Evolutionary conservation across 1,139 yeast genomes (phyloP), one percentile per base, ranked within the genome.

Genomic region (Kodamaea ohmeri): DNA sequence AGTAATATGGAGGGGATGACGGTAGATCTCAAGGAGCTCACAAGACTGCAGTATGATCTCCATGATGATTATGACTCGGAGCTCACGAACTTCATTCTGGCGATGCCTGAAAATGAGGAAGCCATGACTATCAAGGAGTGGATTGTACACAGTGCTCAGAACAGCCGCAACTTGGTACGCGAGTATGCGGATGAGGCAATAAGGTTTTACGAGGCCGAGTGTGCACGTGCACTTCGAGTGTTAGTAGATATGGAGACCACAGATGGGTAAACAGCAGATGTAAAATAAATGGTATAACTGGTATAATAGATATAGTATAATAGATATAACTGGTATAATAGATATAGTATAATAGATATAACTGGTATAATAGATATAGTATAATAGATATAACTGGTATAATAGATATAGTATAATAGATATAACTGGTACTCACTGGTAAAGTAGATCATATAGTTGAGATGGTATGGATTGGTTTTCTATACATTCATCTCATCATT

Each of bases 51-150:
- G 24, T 42, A 58, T 42, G 66, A 63, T 27, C 57, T 78, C 11
- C 62, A 65, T 37, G 75, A 80, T 45, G 94, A 83, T 51, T 55
- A 65, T 24, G 85, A 80, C 44, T 88, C 90, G 1, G 73, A 73
- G 29, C 58, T 83, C 17, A 76, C 85, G 0, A 67, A 69, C 38
- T 83, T 83, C 50, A 76, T 83, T 2, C 71, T 80, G 1, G 78
- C 78, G 34, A 78, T 85, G 76, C 90, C 94, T 0, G 80, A 73
- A 25, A 74, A 73, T 13, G 90, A 84, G 50, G 67, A 83, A 50
- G 68, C 75, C 19, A 78, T 83, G 83, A 78, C 87, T 0, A 74
- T 88, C 13, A 71, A 71, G 36, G 77, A 83, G 44, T 88, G 95
- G 95, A 61, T 86, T 15, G 56, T 56, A 33, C 67, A 71, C 47